phyloP scores from a whole-genome alignment of 2,329 filamentous ascomycete genomes.

The Bimuria novae-zelandiae region DNA sequence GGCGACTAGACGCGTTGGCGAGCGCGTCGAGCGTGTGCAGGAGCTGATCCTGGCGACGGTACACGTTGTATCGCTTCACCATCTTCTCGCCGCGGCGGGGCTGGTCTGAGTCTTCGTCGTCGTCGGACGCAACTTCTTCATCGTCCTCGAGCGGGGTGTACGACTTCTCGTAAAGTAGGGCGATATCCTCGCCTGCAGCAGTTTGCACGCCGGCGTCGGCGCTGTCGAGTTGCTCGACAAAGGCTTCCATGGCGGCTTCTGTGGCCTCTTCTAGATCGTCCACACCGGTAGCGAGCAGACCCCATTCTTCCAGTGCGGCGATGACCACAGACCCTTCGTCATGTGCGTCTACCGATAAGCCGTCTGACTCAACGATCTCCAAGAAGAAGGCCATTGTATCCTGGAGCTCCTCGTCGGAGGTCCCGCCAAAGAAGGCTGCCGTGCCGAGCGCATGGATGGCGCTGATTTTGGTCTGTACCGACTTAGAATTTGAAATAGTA shows the following conservation, averaged over 20 bases:
- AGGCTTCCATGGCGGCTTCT: slow-evolving; percentile 74
- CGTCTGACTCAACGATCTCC: slow-evolving; percentile 80
- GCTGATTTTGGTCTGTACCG: slow-evolving; percentile 66
- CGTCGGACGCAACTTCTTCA: slow-evolving; percentile 56
- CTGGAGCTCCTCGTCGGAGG: slow-evolving; percentile 67
- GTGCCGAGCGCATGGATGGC: slow-evolving; percentile 76
- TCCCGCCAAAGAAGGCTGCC: slow-evolving; percentile 77
- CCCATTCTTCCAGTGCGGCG: slow-evolving; percentile 78
- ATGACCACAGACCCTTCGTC: slow-evolving; percentile 74
- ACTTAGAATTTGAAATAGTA: slow-evolving; percentile 69
- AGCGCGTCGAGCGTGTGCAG: slow-evolving; percentile 63
- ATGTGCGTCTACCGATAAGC: slow-evolving; percentile 69
- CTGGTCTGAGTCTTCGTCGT: slow-evolving; percentile 50
- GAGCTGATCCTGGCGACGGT: slow-evolving; percentile 66
- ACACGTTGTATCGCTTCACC: slow-evolving; percentile 70
- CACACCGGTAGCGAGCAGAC: slow-evolving; percentile 76
- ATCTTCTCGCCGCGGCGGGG: slow-evolving; percentile 35
- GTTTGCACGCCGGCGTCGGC: slow-evolving; percentile 73
- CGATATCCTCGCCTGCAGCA: slow-evolving; percentile 78
- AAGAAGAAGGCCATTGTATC: slow-evolving; percentile 76
- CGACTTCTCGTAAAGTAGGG: slow-evolving; percentile 78
- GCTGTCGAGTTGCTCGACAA: slow-evolving; percentile 84
- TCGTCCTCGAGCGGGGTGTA: slow-evolving; percentile 63
- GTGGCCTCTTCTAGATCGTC: slow-evolving; percentile 75
- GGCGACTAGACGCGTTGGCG: slow-evolving; percentile 63